These are phyloP conservation scores for Prinsepia uniflora DNA, from an alignment of 306 rosid species.

Conservation along the genomic window DNA sequence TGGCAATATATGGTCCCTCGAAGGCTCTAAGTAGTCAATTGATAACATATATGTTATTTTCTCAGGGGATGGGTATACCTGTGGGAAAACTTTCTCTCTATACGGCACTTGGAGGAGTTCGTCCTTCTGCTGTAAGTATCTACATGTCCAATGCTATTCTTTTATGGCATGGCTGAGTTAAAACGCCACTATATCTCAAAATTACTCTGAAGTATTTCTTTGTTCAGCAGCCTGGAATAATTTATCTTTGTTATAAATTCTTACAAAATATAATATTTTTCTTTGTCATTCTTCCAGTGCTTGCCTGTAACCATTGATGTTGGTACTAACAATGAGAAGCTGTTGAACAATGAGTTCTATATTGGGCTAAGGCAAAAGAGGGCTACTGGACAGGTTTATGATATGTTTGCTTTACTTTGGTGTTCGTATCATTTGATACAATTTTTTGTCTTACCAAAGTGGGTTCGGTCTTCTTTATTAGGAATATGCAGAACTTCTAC, in stretches of 20 bases:
- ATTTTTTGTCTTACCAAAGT: slow-evolving; percentile 3
- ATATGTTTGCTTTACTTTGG: slow-evolving; percentile 6
- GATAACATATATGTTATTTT: slow-evolving; percentile 18
- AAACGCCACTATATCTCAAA: not conserved
- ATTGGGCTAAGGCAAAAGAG: slow-evolving; percentile 89
- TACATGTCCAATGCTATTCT: slow-evolving; percentile 2
- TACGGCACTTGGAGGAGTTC: slow-evolving; percentile 94
- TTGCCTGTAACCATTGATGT: slow-evolving; percentile 98
- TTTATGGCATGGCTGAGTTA: not conserved
- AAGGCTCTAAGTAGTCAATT: slow-evolving; percentile 3
- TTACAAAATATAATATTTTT: not conserved
- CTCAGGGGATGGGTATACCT: slow-evolving; percentile 98
- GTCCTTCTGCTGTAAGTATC: slow-evolving; percentile 81
- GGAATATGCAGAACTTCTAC: slow-evolving; percentile 85
- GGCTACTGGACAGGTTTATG: slow-evolving; percentile 80
- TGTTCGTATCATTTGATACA: slow-evolving; percentile 5
- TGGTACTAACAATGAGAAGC: slow-evolving; percentile 86
- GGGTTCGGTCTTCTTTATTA: slow-evolving; percentile 23
- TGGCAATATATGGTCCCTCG: not conserved
- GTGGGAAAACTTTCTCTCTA: slow-evolving; percentile 91
- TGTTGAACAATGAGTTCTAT: slow-evolving; percentile 85
- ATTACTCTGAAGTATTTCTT: slow-evolving; percentile 2
- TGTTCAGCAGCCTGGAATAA: not conserved
- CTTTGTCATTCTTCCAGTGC: slow-evolving; percentile 56
- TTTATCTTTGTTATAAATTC: slow-evolving; percentile 13